These are phyloP conservation scores for Corchorus capsularis DNA, from an alignment of 345 rosid species.

Conservation along the genomic window DNA sequence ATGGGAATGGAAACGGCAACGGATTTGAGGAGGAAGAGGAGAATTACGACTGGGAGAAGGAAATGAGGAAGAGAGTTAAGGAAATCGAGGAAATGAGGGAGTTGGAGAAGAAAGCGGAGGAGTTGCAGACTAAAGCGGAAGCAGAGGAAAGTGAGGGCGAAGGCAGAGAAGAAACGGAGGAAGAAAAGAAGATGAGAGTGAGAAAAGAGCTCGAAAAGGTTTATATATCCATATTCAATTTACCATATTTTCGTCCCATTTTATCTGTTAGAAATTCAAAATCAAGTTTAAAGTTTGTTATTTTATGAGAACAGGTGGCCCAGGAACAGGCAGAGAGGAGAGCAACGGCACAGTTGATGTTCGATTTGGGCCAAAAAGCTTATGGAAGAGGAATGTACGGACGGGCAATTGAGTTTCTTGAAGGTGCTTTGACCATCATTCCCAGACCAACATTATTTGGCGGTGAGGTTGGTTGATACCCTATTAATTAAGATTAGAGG, in stretches of 20 bases:
- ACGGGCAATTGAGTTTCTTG: constrained; percentile 85
- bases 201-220: constrained; percentile 91
- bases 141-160: constrained; percentile 45
- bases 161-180: constrained; percentile 68
- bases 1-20: constrained; percentile 42
- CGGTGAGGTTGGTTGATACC: constrained; percentile 81
- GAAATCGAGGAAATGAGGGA: constrained; percentile 85
- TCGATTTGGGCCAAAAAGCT: constrained; percentile 91
- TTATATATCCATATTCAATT: not conserved
- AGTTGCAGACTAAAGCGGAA: constrained; percentile 60
- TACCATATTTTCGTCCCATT: not conserved
- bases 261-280: not conserved
- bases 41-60: constrained; percentile 64
- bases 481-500: not conserved
- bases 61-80: constrained; percentile 71
- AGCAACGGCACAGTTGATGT: constrained; percentile 87
- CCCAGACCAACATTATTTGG: constrained; percentile 83
- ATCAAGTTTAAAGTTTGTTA: not conserved
- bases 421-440: constrained; percentile 89
- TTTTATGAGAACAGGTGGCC: constrained; percentile 64
- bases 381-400: constrained; percentile 94
- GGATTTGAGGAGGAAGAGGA: constrained; percentile 48
- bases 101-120: constrained; percentile 87
- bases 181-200: constrained; percentile 81
- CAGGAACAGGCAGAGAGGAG: constrained; percentile 92